Evolutionary conservation across 768 basidiomycete genomes (phyloP).

Genomic region (Suillus decipiens): DNA sequence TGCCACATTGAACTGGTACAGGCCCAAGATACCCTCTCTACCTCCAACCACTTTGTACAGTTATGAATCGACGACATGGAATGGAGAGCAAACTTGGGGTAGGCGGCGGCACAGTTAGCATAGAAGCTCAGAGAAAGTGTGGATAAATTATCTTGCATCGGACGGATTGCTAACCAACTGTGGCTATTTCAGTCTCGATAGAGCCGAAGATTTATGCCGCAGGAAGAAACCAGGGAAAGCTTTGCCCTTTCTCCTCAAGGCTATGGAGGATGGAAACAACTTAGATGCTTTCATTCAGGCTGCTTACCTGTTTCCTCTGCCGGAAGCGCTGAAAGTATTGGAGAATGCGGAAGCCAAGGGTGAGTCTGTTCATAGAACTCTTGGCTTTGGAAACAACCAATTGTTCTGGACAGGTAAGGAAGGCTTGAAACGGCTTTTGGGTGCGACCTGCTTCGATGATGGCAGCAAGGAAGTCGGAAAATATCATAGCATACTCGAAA

Average conservation of each 20-base stretch:
- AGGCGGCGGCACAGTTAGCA: constrained; percentile 32
- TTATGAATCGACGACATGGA: constrained; percentile 20
- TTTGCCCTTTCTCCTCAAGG: constrained; percentile 40
- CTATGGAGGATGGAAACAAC: constrained; percentile 42
- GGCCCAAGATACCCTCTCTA: not conserved
- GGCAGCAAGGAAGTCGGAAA: constrained; percentile 34
- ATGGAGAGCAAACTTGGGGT: constrained; percentile 26
- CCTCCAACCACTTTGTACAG: not conserved
- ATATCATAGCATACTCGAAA: constrained; percentile 41
- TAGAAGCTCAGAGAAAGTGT: constrained; percentile 32
- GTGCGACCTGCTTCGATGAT: constrained; percentile 41
- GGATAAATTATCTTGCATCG: not conserved
- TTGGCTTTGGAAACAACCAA: not conserved
- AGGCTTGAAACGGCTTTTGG: constrained; percentile 30
- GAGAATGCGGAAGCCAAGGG: constrained; percentile 29
- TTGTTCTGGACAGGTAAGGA: constrained; percentile 26
- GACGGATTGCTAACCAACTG: not conserved
- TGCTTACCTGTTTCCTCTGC: constrained; percentile 36
- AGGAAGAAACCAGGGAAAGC: constrained; percentile 36
- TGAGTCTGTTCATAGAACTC: constrained; percentile 8
- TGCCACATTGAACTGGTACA: not conserved
- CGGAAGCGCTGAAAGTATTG: constrained; percentile 28
- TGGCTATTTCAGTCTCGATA: constrained; percentile 33
- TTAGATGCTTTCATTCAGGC: constrained; percentile 41
- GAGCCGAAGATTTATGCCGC: constrained; percentile 37